Conservation (phyloP, 2,329 filamentous ascomycete genomes). For the Hymenoscyphus linearis region DNA sequence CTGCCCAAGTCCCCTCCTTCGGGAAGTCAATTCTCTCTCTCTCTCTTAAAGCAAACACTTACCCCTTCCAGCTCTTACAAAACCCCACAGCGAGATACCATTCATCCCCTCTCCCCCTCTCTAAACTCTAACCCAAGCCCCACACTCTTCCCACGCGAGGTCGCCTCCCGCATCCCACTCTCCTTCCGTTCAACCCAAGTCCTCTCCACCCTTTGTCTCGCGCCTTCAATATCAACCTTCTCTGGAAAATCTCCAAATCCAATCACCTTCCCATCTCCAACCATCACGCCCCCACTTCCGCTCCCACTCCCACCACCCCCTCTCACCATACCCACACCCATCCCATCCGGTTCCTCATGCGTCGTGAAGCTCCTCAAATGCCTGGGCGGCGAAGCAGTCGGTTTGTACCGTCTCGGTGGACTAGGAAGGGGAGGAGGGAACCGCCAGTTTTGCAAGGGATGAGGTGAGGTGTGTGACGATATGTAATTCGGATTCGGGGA, state of each 20-base stretch:
- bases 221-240: constrained; percentile 14
- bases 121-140: constrained; percentile 3
- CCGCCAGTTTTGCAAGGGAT: background rate
- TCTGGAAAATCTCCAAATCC: constrained; percentile 27
- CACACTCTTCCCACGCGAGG: no score
- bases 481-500: background rate
- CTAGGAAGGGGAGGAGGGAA: background rate
- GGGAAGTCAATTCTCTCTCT: background rate
- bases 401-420: background rate
- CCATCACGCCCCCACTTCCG: constrained; percentile 15
- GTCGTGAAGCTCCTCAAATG: constrained; percentile 7
- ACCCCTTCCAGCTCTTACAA: background rate
- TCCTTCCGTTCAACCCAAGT: constrained; percentile 13
- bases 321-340: constrained; percentile 5
- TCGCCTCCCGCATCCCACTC: background rate
- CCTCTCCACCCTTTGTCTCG: constrained; percentile 17
- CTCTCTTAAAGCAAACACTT: background rate
- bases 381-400: background rate
- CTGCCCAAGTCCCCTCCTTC: no score
- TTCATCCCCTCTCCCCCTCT: background rate
- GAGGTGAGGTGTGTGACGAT: background rate
- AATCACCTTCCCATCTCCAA: constrained; percentile 17
- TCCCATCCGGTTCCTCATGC: constrained; percentile 2
- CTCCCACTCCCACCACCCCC: constrained; percentile 9
- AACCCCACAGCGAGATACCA: background rate